These are phyloP conservation scores for Avena insularis DNA, from an alignment of 176 grass and related monocot species.

Conservation along the genomic window DNA sequence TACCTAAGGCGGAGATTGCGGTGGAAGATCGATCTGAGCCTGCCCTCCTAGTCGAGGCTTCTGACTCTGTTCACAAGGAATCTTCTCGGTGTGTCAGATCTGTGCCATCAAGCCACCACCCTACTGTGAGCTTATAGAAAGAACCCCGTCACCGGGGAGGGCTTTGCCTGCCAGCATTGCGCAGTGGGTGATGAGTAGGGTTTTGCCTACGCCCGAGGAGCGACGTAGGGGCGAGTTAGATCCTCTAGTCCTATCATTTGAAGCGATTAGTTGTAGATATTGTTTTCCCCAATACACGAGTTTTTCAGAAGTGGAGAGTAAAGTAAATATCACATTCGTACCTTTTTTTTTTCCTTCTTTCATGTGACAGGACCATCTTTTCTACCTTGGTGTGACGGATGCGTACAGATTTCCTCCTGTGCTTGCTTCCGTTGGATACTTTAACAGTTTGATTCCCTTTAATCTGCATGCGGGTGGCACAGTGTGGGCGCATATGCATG, in stretches of 20 bases:
- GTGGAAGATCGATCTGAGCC: no score
- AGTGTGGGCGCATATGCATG: neutral
- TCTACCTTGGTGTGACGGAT: neutral
- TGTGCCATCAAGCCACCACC: no score
- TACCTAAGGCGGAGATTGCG: no score
- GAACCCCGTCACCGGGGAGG: no score
- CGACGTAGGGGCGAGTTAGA: no score
- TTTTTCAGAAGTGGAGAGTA: neutral
- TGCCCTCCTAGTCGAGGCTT: no score
- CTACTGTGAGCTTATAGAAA: no score
- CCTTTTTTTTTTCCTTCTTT: neutral
- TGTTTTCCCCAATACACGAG: neutral
- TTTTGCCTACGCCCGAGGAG: no score
- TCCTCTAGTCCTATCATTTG: neutral
- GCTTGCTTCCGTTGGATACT: neutral
- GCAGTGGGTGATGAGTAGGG: no score
- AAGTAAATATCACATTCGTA: neutral
- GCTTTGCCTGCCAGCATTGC: no score
- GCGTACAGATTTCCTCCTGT: neutral
- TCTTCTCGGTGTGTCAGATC: no score
- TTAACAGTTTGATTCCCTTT: neutral
- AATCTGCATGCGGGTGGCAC: constrained; percentile 9
- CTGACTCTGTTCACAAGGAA: no score
- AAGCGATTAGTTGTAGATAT: neutral
- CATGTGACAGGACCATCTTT: constrained; percentile 22